Base-by-base conservation (phyloP, 495 filamentous ascomycete genomes). In the Aspergillus baeticus region DNA sequence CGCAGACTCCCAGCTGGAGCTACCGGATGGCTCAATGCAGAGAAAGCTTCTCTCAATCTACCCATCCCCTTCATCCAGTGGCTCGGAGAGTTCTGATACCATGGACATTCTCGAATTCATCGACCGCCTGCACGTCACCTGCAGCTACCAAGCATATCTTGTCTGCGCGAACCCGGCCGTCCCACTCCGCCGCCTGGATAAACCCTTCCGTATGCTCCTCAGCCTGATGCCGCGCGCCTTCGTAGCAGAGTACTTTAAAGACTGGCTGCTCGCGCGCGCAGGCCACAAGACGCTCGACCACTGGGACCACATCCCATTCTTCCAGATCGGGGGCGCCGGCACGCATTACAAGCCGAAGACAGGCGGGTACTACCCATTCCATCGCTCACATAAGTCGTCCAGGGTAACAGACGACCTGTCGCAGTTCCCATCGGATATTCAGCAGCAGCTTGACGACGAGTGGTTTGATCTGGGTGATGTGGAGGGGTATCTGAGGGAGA, bases 401-500 rank as follows among this genome's bases (percentile, higher is more conserved):
- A 67, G 69, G 36, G 62, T 58, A 37, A 63, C 41, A 62, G 69
- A 38, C 65, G 68, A 55, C 23, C 61, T 72, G 42, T 54, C 63
- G 8, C 58, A 53, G 5, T 47, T 61, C 26, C 31, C 61, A 6
- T 13, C 47, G 7, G 55, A 60, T 20, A 20, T 63, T 15, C 23
- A 62, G 58, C 10, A 69, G 59, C 82, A 80, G 0, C 78, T 85
- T 63, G 76, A 83, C 36, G 86, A 87, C 20, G 87, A 89, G 46
- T 92, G 86, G 79, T 87, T 88, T 59, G 87, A 91, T 59, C 76
- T 85, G 5, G 75, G 83, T 44, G 89, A 92, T 61, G 83, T 91
- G 5, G 86, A 91, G 67, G 74, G 82, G 10, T 91, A 85, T 66
- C 77, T 93, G 5, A 59, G 49, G 2, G 63, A 68, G 17, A 55